These are phyloP conservation scores for Trichoderma sp. DNA, from an alignment of 2,329 filamentous ascomycete species.

Conservation along the genomic window DNA sequence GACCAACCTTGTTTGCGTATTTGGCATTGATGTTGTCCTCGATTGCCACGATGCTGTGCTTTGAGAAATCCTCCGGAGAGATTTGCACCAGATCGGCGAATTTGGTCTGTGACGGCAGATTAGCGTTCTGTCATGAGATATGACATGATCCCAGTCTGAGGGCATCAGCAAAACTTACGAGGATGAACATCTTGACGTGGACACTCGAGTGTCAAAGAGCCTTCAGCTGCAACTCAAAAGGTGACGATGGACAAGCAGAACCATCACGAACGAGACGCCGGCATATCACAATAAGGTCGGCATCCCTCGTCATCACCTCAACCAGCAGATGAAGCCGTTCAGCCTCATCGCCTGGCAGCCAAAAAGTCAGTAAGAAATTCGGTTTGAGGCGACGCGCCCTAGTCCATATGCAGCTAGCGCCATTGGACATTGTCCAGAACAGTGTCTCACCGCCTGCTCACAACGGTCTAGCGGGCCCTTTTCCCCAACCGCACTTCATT, in stretches of 20 bases:
- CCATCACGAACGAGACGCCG: conserved; percentile 11
- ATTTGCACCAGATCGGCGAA: conserved; percentile 95
- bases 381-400: not conserved
- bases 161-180: conserved; percentile 15
- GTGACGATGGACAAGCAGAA: not conserved
- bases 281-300: not conserved
- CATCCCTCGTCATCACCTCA: not conserved
- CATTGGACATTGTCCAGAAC: no score
- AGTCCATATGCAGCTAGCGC: conserved; percentile 1
- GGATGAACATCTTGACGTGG: conserved; percentile 24
- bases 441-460: conserved; percentile 20
- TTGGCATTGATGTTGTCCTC: conserved; percentile 97
- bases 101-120: conserved; percentile 68
- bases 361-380: conserved; percentile 6
- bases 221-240: conserved; percentile 5
- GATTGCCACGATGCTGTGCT: conserved; percentile 78
- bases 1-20: conserved; percentile 81
- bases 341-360: not conserved
- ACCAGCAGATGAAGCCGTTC: not conserved
- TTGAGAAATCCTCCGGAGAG: conserved; percentile 82
- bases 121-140: conserved; percentile 14
- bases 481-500: conserved; percentile 17
- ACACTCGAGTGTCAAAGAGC: not conserved
- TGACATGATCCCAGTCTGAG: not conserved
- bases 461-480: conserved; percentile 1